Conservation (phyloP, 495 filamentous ascomycete species). For the Neurospora pannonica region DNA sequence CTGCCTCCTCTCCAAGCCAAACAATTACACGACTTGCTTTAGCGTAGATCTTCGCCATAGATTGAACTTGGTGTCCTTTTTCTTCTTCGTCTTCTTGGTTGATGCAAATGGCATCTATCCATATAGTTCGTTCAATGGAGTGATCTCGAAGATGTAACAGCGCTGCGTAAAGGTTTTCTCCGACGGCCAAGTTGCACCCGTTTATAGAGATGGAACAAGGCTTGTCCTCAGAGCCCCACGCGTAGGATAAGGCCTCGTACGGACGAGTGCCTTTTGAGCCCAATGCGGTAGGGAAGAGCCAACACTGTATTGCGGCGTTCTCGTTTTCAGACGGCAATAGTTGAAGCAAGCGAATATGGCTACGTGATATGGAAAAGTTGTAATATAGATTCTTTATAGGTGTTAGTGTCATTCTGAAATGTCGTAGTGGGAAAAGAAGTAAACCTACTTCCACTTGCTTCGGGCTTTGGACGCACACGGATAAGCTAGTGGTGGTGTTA, state of each 20-base stretch:
- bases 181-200: conserved; percentile 3
- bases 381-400: neutral
- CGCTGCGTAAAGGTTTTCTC: conserved; percentile 11
- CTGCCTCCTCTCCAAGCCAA: conserved; percentile 25
- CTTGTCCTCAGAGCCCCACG: conserved; percentile 8
- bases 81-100: conserved; percentile 15
- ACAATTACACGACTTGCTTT: conserved; percentile 21
- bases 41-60: conserved; percentile 25
- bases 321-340: neutral
- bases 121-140: conserved; percentile 12
- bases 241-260: conserved; percentile 9
- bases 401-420: no score
- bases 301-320: neutral
- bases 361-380: neutral
- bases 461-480: no score
- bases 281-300: neutral
- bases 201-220: conserved; percentile 9
- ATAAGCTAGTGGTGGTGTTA: no score
- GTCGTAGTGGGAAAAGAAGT: no score
- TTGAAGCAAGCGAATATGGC: neutral
- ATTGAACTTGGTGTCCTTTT: conserved; percentile 10
- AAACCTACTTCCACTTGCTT: no score
- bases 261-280: neutral
- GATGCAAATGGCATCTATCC: conserved; percentile 25
- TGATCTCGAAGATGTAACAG: conserved; percentile 11